Percentiles rank a stretch among this genome's conserved stretches.
These are phyloP conservation scores for Cyclocybe aegerita DNA, from an alignment of 768 basidiomycete genomes.

Conservation along the genomic window DNA sequence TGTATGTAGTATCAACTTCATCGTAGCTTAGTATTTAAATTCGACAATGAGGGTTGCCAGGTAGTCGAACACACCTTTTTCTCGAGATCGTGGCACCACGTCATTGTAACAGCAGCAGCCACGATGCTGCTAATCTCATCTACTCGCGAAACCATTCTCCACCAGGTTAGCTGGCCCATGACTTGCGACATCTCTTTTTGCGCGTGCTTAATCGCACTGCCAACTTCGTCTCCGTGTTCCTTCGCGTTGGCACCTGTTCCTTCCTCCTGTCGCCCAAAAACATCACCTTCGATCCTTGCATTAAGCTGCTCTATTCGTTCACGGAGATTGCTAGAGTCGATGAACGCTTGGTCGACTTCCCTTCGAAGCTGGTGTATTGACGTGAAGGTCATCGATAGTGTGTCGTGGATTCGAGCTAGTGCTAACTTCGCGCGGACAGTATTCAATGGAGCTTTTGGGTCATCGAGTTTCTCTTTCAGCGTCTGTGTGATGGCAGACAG, in stretches of 20 bases:
- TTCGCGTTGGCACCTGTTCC: constrained; percentile 11
- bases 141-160: constrained; percentile 42
- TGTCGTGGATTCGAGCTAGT: constrained; percentile 36
- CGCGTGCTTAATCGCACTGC: constrained; percentile 35
- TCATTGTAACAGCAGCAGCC: constrained; percentile 31
- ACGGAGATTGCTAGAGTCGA: constrained; percentile 35
- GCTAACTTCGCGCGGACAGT: constrained; percentile 36
- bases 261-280: constrained; percentile 31
- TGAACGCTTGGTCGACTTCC: constrained; percentile 34
- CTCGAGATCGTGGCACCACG: constrained; percentile 50
- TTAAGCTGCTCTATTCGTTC: constrained; percentile 38
- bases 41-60: background rate
- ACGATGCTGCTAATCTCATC: constrained; percentile 46
- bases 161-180: constrained; percentile 46
- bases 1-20: constrained; percentile 64
- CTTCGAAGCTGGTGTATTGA: constrained; percentile 27
- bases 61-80: constrained; percentile 36
- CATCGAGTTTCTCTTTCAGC: constrained; percentile 26
- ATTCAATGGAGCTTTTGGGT: constrained; percentile 4
- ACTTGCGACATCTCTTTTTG: constrained; percentile 35
- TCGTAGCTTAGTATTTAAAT: background rate
- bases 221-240: constrained; percentile 24
- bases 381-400: constrained; percentile 34
- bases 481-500: constrained; percentile 47
- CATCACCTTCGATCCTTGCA: constrained; percentile 31